Evolutionary conservation across 1,284 basidiomycete species (phyloP).

Genomic region (Sporisorium exsertum): DNA sequence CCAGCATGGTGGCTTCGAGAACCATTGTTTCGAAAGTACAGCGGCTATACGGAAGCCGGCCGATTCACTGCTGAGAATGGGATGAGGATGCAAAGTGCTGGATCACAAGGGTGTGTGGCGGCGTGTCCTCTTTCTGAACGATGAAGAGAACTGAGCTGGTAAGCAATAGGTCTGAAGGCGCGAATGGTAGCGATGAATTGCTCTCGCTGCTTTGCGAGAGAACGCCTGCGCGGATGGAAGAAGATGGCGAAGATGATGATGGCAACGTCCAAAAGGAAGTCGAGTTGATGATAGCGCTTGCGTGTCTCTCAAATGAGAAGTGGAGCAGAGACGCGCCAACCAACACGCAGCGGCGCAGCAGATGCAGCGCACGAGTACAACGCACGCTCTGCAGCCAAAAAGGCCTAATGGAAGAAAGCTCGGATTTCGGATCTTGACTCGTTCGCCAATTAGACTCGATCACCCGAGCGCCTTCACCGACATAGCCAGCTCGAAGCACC

Average conservation of each 20-base stretch:
- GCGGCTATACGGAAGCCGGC: constrained; percentile 20
- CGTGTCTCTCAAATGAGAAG: constrained; percentile 26
- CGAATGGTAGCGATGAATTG: neutral
- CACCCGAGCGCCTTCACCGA: constrained; percentile 15
- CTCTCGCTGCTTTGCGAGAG: neutral
- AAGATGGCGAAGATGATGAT: constrained; percentile 9
- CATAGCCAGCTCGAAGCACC: constrained; percentile 1
- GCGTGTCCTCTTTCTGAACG: neutral
- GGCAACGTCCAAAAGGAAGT: neutral
- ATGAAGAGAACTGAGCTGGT: neutral
- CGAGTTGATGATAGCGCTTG: constrained; percentile 30
- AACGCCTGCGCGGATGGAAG: neutral
- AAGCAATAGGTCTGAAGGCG: neutral
- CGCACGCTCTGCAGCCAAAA: constrained; percentile 4
- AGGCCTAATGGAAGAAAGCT: neutral
- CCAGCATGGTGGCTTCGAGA: constrained; percentile 69
- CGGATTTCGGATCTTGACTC: constrained; percentile 19
- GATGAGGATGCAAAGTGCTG: neutral
- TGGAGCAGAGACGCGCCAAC: constrained; percentile 29
- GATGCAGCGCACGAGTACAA: constrained; percentile 12
- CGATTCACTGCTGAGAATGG: neutral
- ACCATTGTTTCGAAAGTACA: constrained; percentile 48
- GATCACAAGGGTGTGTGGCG: constrained; percentile 1
- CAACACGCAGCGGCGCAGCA: constrained; percentile 10
- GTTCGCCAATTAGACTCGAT: constrained; percentile 22